These are phyloP conservation scores for Entoloma clypeatum DNA, from an alignment of 1,284 basidiomycete species.

Conservation along the genomic window DNA sequence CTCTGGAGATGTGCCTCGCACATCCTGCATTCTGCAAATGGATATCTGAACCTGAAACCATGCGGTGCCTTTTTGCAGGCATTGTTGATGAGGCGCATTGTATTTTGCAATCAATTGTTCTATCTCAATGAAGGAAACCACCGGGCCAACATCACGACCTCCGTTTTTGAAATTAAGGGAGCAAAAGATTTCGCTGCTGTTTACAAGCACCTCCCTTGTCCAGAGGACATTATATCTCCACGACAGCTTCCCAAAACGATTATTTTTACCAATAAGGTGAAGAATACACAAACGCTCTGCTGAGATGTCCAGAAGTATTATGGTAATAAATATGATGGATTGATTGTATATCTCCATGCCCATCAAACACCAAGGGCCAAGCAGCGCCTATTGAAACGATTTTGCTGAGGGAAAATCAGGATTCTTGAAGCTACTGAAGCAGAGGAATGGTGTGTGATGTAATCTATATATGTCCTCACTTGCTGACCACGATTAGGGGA, in stretches of 20 bases:
- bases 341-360: conserved; percentile 21
- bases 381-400: conserved; percentile 20
- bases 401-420: conserved; percentile 20
- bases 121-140: conserved; percentile 26
- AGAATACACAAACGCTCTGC: conserved; percentile 13
- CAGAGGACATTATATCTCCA: background rate
- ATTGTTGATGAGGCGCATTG: conserved; percentile 35
- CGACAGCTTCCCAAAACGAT: conserved; percentile 22
- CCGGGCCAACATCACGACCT: conserved; percentile 22
- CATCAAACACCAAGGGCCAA: conserved; percentile 19
- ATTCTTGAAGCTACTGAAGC: conserved; percentile 32
- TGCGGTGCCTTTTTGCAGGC: conserved; percentile 21
- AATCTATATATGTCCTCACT: background rate
- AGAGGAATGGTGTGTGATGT: conserved; percentile 29
- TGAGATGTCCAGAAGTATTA: background rate
- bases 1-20: conserved; percentile 35
- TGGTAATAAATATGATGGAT: conserved; percentile 7
- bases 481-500: conserved; percentile 20
- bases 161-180: conserved; percentile 16
- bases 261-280: conserved; percentile 23
- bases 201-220: conserved; percentile 10
- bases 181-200: conserved; percentile 20
- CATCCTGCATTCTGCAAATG: conserved; percentile 25
- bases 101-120: conserved; percentile 28
- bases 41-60: conserved; percentile 20